Percentiles rank a stretch among this genome's conserved stretches.
Evolutionary conservation across 495 filamentous ascomycete genomes (phyloP).

Genomic region (Apodospora peruviana): DNA sequence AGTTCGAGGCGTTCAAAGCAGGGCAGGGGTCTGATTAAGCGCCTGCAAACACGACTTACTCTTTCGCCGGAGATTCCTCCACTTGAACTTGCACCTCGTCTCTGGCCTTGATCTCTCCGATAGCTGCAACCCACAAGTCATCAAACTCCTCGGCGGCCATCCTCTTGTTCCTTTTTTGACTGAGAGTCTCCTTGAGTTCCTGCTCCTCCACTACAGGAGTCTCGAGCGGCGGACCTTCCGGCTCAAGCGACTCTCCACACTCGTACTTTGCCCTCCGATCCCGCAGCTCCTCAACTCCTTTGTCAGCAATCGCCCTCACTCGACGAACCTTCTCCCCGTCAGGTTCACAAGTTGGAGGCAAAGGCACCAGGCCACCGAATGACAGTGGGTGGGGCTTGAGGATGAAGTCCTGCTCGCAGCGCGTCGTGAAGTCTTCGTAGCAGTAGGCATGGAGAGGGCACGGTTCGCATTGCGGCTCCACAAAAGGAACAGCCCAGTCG

Average conservation of each 20-base stretch:
- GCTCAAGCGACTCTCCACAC: constrained; percentile 70
- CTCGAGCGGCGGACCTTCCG: constrained; percentile 50
- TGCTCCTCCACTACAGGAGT: constrained; percentile 64
- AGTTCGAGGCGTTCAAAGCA: not conserved
- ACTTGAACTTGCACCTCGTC: constrained; percentile 72
- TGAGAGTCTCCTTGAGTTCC: constrained; percentile 71
- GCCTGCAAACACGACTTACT: constrained; percentile 54
- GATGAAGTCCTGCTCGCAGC: constrained; percentile 83
- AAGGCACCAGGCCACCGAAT: constrained; percentile 71
- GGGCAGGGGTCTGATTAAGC: not conserved
- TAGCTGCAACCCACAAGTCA: constrained; percentile 79
- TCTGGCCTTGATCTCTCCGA: constrained; percentile 74
- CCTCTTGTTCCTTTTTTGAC: constrained; percentile 64
- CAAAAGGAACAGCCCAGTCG: constrained; percentile 57
- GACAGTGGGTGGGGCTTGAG: constrained; percentile 79
- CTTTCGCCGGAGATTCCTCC: constrained; percentile 36
- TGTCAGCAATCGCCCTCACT: constrained; percentile 81
- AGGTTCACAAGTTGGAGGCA: constrained; percentile 90
- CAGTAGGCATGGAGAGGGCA: constrained; percentile 91
- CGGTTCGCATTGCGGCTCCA: constrained; percentile 83
- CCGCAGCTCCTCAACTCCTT: constrained; percentile 79
- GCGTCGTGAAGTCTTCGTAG: constrained; percentile 66
- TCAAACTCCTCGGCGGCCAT: constrained; percentile 88
- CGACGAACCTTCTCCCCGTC: constrained; percentile 87
- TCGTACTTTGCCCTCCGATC: constrained; percentile 84